phyloP scores from a whole-genome alignment of 2,329 filamentous ascomycete species.

The Ilyonectria destructans region DNA sequence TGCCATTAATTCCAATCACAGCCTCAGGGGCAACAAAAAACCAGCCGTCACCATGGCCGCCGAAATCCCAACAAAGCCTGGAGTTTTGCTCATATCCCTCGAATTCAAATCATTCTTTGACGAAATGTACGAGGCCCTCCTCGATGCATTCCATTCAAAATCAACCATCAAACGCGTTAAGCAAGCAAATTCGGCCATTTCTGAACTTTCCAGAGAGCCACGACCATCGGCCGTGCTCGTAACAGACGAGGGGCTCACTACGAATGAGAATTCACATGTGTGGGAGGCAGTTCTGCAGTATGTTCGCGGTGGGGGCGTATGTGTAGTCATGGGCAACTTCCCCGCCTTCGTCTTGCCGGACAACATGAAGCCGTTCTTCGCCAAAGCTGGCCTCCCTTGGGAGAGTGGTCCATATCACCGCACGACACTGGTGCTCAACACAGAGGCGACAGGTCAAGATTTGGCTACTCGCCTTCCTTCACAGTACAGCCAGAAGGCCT shows the following conservation, averaged over 20 bases:
- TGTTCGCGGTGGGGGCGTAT: constrained; percentile 33
- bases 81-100: constrained; percentile 25
- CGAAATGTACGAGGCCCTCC: constrained; percentile 28
- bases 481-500: constrained; percentile 49
- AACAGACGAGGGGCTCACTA: constrained; percentile 35
- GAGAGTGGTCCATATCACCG: constrained; percentile 39
- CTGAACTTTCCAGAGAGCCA: constrained; percentile 23
- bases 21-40: background rate
- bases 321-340: constrained; percentile 42
- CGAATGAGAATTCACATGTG: constrained; percentile 10
- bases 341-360: constrained; percentile 17
- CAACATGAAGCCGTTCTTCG: constrained; percentile 42
- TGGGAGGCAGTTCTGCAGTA: constrained; percentile 39
- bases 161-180: constrained; percentile 24
- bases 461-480: constrained; percentile 34
- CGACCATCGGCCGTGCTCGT: constrained; percentile 32
- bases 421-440: constrained; percentile 45
- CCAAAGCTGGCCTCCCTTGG: constrained; percentile 44
- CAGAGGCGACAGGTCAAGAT: constrained; percentile 26
- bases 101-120: constrained; percentile 28
- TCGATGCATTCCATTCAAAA: constrained; percentile 20
- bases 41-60: background rate
- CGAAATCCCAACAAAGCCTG: background rate
- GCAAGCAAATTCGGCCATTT: constrained; percentile 14
- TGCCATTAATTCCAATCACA: background rate